Evolutionary conservation across 164 flowering plant species (phyloP), one percentile per base, ranked within the genome.

Genomic region (Brasenia schreberi): DNA sequence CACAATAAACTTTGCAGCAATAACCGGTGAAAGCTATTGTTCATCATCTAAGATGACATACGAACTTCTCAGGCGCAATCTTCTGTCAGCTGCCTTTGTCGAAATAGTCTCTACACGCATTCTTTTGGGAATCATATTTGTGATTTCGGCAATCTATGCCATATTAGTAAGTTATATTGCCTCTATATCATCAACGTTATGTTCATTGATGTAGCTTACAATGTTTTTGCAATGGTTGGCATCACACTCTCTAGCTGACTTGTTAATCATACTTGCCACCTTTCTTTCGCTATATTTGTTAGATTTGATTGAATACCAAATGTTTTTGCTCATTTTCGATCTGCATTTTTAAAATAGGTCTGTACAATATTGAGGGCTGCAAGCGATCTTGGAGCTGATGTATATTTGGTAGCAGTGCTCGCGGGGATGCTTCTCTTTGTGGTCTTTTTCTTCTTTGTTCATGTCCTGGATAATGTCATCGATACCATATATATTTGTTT

Each of bases 401-500:
- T 82, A 27, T 94, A 91, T 79, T 65, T 81, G n/a, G 84, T 89
- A 18, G 84, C 92, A 12, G 74, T 68, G 39, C 63, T 80, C 59
- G 86, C 96, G 60, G 84, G 91, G 88, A 52, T 78, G 64, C 65
- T 88, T 69, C 79, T 87, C 71, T 68, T 88, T 0, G 63, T 81
- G 66, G 81, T 89, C 59, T 76, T 91, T 56, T 87, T 83, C 39
- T 89, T 69, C 83, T 82, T 91, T 66, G 85, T 85, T n/a, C 88
- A 83, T 59, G 86, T 91, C 42, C 77, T 94, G 66, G 96, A 94
- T 64, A 77, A 88, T 70, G 96, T 85, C 18, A 87, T 94, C 0
- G 99, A 94, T 66, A 84, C 97, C 0, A 76, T 94, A 11, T 91
- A 88, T 19, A 77, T 94, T 7, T 94, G 97, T 78, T 94, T 84